Evolutionary conservation across 352 stramenopile genomes (phyloP), one percentile per base, ranked within the genome.

Genomic region (Pythium vanterpoolii): DNA sequence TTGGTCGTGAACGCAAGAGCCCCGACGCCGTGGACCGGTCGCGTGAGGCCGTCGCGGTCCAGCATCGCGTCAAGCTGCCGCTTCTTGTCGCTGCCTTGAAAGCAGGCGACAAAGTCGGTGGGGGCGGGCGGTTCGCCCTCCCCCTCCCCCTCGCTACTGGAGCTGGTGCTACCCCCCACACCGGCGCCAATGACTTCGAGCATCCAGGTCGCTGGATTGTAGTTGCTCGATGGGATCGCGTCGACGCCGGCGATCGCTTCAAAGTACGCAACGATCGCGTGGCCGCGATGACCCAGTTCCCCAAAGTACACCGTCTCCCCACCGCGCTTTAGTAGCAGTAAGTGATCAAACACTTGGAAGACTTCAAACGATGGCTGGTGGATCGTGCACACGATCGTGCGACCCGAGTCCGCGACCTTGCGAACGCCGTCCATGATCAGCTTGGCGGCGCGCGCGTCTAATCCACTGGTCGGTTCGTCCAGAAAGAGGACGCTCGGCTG

Each of bases 381-480:
- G 65, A 96, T 96, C 23, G 86, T 96, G 50, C 82, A 86, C 24
- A 90, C 69, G 47, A 96, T 80, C 26, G 87, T 95, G 16, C 84
- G 74, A n/a, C 82, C 86, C 54, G 62, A 53, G 40, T 66, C 54
- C 1, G 85, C 86, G 27, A 95, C 76, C 50, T 91, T 90, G 52
- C 89, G 88, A 5, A 97, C 71, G 5, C 91, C 72, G 19, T 90
- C 72, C 51, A 96, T 86, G 23, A 96, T 60, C 46, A 89, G 63
- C 47, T 93, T 80, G 19, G 79, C 89, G 18, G 69, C 77, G 47
- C 73, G 90, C 9, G 78, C 79, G 60, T 97, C 91, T 0, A 98
- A 67, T 19, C 90, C 90, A 48, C 69, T 87, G n/a, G 83, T 96
- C 3, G 87, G 86, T 14, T 87, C 76, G 31, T 90, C 78, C 24